Evolutionary conservation across 768 basidiomycete genomes (phyloP).

Genomic region (Mycena rebaudengoi): DNA sequence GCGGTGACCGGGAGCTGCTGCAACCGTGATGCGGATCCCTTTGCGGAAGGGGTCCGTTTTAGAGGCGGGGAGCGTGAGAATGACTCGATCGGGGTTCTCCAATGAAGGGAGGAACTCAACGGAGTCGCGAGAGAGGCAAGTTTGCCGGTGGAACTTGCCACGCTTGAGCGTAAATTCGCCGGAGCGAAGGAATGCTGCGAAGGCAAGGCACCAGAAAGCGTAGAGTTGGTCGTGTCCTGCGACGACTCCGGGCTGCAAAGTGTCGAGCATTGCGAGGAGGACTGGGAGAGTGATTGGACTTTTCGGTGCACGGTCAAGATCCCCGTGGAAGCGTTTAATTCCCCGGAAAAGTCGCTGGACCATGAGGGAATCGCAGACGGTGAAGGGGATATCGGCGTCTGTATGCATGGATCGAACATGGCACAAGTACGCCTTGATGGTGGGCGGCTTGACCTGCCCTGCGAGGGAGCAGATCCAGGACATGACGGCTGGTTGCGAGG

Average conservation of each 20-base stretch:
- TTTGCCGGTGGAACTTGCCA: background rate
- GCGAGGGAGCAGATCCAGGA: constrained; percentile 31
- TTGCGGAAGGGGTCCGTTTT: constrained; percentile 48
- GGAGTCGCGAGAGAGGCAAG: constrained; percentile 8
- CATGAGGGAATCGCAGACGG: constrained; percentile 15
- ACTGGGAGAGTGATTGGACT: constrained; percentile 34
- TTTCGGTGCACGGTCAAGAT: constrained; percentile 7
- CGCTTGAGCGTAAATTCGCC: constrained; percentile 22
- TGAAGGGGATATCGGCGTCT: constrained; percentile 2
- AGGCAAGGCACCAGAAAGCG: constrained; percentile 30
- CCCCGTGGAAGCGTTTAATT: constrained; percentile 22
- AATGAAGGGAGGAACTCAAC: constrained; percentile 37
- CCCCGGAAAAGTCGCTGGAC: constrained; percentile 32
- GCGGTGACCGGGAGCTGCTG: constrained; percentile 25
- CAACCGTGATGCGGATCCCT: constrained; percentile 33
- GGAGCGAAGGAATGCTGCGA: constrained; percentile 31
- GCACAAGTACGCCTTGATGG: background rate
- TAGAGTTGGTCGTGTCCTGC: constrained; percentile 17
- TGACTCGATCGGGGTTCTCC: constrained; percentile 30
- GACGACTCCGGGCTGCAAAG: background rate
- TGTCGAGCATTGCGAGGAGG: constrained; percentile 21
- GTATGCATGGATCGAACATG: constrained; percentile 15
- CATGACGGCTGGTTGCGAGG: constrained; percentile 23
- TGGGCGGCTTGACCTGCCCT: too few relatives aligned
- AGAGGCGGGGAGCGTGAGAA: constrained; percentile 40